Evolutionary conservation across 305 asterid genomes (phyloP).

Genomic region (Fraxinus latifolia): DNA sequence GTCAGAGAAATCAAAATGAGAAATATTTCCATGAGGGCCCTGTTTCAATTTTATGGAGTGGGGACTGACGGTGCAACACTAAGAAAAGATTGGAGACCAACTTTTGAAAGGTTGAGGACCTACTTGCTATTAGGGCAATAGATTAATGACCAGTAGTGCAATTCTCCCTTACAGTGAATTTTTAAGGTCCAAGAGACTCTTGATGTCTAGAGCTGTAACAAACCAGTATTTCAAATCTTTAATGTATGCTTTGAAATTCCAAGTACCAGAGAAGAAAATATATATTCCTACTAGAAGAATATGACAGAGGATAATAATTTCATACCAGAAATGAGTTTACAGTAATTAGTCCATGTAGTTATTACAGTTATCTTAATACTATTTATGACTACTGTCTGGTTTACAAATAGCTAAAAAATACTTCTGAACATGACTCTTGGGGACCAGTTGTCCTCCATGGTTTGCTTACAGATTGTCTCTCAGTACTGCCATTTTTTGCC

Average conservation of each 20-base stretch:
- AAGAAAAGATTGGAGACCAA: neutral
- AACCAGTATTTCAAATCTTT: neutral
- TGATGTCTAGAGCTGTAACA: neutral
- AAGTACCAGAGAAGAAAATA: neutral
- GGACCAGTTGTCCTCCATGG: conserved; percentile 15
- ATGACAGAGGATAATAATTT: neutral
- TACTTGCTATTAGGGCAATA: neutral
- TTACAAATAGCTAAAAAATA: neutral
- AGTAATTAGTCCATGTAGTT: neutral
- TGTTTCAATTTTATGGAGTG: neutral
- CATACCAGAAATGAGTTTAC: neutral
- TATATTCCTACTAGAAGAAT: neutral
- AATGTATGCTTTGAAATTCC: neutral
- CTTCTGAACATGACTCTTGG: conserved; percentile 5
- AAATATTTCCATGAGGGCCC: neutral
- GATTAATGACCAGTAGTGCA: neutral
- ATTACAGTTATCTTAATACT: neutral
- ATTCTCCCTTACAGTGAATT: neutral
- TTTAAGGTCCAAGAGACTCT: neutral
- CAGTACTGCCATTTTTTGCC: conserved; percentile 12
- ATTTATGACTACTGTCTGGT: neutral
- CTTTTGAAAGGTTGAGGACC: neutral
- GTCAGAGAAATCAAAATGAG: neutral
- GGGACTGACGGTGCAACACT: neutral
- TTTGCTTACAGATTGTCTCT: neutral